Base-by-base conservation (phyloP, 2,329 filamentous ascomycete genomes). In the Escovopsis sp. region DNA sequence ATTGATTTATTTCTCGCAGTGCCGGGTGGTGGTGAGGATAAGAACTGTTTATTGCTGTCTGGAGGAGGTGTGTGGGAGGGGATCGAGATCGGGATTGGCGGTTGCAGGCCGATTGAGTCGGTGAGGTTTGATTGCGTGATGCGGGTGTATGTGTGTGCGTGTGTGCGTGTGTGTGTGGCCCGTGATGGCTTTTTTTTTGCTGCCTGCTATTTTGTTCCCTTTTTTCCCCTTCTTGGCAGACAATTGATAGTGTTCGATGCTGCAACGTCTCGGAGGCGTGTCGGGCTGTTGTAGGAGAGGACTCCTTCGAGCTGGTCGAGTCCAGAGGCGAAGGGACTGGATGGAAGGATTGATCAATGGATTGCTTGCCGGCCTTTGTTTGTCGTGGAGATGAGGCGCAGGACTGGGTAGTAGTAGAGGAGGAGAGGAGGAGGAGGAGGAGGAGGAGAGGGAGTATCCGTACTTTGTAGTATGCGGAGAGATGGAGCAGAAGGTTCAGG, bases 401-500 rank as follows among this genome's bases (percentile, higher is more conserved):
- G 39, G n/a, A 15, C 12, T 33, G 38, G 15, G 15, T 15, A 15
- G 15, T 15, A 15, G 15, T 15, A 15, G 15, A 15, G 15, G 15
- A 15, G 15, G 15, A 15, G 15, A 2, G 2, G 15, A 15, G 15
- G 15, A 15, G 15, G 15, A 15, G 15, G 15, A 15, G 15, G 15
- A 15, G 15, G 15, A 15, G 15, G 15, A 15, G 15, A 15, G 15
- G 15, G 2, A 15, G 15, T 15, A 15, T 15, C 15, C 15, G 15
- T 15, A 15, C 15, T 15, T 15, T 15, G 15, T 15, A 15, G 36
- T 46, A 46, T 46, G 44, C 44, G 44, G 44, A 46, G 38, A 46
- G 43, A 46, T 46, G 44, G 44, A 46, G 42, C 43, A 44, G 15
- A 15, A 15, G 15, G 15, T 15, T 15, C 38, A 46, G 41, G 38